Base-by-base conservation (phyloP, 2,329 filamentous ascomycete species). In the Seiridium unicorne region DNA sequence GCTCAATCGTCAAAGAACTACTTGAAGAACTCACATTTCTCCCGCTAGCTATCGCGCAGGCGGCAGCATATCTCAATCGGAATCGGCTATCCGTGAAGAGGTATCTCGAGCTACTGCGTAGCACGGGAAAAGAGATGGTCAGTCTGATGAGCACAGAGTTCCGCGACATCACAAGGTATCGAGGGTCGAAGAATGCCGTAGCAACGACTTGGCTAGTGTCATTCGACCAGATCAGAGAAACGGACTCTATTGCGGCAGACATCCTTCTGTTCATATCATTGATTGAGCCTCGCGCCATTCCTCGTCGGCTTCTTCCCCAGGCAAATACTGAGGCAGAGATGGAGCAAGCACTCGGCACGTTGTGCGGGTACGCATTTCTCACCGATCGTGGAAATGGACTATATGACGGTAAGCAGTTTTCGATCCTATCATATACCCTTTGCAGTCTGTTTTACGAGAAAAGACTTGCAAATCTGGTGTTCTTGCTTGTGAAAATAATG, bases 121-220 rank as follows among this genome's bases (percentile, higher is more conserved):
- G 62, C 4, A 72, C 70, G 0, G 67, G 76, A 6, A 26, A 76
- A 18, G 66, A 74, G 10, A 61, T 64, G 6, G 61, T 74, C 5
- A 62, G 66, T 34, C 55, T 77, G 3, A 65, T 78, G 44, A 74
- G 69, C 57, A 61, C 65, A 56, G 70, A 75, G 10, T 75, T 77
- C 38, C 62, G 64, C 4, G 75, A 78, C 60, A 64, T 68, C 3
- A 67, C 58, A 2, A 69, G 71, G 34, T 74, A 77, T 61, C 58
- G 47, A 9, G 62, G 55, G 1, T 65, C 72, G 3, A 69, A 71
- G 51, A 72, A 74, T 32, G 68, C 76, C 1, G 67, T 79, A 4
- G 73, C 73, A 6, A 71, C 69, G 0, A 77, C 78, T 1, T 77
- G 71, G 66, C 63, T 76, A 1, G 68, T 80, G 35, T 78, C 77